These are phyloP conservation scores for Moesziomyces antarcticus DNA, from an alignment of 1,284 basidiomycete genomes.

Conservation along the genomic window DNA sequence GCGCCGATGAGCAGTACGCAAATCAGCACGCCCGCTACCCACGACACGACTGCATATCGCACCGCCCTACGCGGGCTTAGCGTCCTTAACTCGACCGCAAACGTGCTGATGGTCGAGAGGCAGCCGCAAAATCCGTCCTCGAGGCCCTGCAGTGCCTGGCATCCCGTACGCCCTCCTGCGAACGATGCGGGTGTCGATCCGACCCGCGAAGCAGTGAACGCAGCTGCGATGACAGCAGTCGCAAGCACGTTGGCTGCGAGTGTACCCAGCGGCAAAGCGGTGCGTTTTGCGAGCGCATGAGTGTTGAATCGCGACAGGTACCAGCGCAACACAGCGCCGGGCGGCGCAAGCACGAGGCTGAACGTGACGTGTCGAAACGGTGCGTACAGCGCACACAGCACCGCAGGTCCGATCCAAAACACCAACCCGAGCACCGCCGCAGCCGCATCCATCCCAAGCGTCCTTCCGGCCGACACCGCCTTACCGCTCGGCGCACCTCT, in stretches of 20 bases:
- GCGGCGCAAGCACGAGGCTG: conserved; percentile 88
- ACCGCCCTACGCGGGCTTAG: conserved; percentile 69
- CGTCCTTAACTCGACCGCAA: conserved; percentile 81
- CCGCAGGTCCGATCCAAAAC: conserved; percentile 72
- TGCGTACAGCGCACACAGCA: conserved; percentile 79
- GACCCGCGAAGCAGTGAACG: conserved; percentile 45
- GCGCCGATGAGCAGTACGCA: conserved; percentile 58
- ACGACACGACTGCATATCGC: conserved; percentile 54
- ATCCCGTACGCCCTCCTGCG: conserved; percentile 32
- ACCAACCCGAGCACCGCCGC: conserved; percentile 46
- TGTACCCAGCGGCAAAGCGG: conserved; percentile 79
- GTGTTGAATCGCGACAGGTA: conserved; percentile 78
- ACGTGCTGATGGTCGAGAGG: conserved; percentile 92
- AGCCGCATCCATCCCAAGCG: conserved; percentile 12
- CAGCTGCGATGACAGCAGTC: conserved; percentile 40
- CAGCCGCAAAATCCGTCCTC: conserved; percentile 94
- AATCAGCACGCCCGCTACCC: conserved; percentile 48
- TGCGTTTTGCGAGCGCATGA: conserved; percentile 73
- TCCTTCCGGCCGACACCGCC: conserved; percentile 3
- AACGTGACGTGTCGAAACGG: conserved; percentile 85
- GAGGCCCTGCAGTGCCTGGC: conserved; percentile 69
- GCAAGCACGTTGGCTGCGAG: conserved; percentile 85
- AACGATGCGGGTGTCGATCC: conserved; percentile 15
- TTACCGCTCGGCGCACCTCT: background rate
- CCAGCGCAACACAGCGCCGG: conserved; percentile 87